These are phyloP conservation scores for Chrysoporthe austroafricana DNA, from an alignment of 2,329 filamentous ascomycete genomes.

Conservation along the genomic window DNA sequence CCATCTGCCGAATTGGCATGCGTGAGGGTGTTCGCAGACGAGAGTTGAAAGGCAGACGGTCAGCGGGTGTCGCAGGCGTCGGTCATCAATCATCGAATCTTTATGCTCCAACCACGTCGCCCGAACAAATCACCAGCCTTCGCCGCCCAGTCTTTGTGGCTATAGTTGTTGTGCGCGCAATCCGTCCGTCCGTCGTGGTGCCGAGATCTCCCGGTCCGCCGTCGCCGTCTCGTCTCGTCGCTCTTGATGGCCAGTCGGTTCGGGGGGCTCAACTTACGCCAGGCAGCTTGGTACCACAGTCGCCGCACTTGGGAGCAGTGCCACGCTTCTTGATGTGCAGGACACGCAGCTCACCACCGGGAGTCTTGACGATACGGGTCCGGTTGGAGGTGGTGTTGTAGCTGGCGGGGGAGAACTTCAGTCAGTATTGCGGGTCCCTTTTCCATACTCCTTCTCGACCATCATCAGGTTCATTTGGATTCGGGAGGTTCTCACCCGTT, in stretches of 20 bases:
- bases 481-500: slow-evolving; percentile 68
- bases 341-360: slow-evolving; percentile 92
- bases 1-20: neutral
- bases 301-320: slow-evolving; percentile 97
- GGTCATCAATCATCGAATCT: neutral
- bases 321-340: slow-evolving; percentile 99
- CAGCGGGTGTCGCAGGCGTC: neutral
- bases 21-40: neutral
- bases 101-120: neutral
- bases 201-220: neutral
- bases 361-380: slow-evolving; percentile 93
- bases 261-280: slow-evolving; percentile 73
- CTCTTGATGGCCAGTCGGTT: slow-evolving; percentile 19
- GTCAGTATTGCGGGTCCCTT: slow-evolving; percentile 30
- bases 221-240: slow-evolving; percentile 17
- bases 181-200: neutral
- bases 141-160: neutral
- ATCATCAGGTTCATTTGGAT: slow-evolving; percentile 28
- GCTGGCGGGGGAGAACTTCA: slow-evolving; percentile 49
- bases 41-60: slow-evolving; percentile 8
- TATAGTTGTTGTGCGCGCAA: neutral
- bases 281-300: slow-evolving; percentile 96
- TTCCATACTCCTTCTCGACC: neutral
- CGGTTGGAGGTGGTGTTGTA: slow-evolving; percentile 99
- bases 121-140: neutral